phyloP scores from a whole-genome alignment of 2,329 filamentous ascomycete genomes.

The Alternaria infectoria region DNA sequence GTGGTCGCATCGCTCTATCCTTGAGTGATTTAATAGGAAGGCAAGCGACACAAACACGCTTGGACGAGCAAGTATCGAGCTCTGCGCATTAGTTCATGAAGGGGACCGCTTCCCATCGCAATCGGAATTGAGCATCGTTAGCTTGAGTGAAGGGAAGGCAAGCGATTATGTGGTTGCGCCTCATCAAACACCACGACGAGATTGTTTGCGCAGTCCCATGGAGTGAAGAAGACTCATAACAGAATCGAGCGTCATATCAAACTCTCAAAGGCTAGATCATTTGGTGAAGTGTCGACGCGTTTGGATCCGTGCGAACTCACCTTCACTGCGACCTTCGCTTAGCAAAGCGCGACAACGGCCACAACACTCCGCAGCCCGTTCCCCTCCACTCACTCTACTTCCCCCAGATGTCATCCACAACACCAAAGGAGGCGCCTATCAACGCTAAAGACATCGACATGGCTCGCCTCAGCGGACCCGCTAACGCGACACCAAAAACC shows the following conservation, averaged over 20 bases:
- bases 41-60: too few species aligned
- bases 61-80: too few species aligned
- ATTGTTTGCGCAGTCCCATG: neutral
- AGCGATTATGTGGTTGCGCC: neutral
- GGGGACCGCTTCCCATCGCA: fast-evolving
- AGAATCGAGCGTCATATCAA: neutral
- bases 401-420: neutral
- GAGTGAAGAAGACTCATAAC: fast-evolving
- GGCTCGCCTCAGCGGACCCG: slow-evolving; percentile 12
- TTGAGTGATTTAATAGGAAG: too few species aligned
- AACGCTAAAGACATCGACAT: neutral
- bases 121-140: neutral
- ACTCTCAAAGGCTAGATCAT: neutral
- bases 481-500: slow-evolving; percentile 4
- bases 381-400: neutral
- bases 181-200: neutral
- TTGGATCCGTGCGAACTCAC: neutral
- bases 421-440: neutral
- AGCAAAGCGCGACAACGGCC: neutral
- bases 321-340: neutral
- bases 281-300: neutral
- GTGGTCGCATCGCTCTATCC: neutral
- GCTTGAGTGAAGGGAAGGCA: neutral
- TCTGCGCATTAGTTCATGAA: neutral
- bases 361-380: neutral